Base-by-base conservation (phyloP, 345 rosid species). In the Firmiana major region DNA sequence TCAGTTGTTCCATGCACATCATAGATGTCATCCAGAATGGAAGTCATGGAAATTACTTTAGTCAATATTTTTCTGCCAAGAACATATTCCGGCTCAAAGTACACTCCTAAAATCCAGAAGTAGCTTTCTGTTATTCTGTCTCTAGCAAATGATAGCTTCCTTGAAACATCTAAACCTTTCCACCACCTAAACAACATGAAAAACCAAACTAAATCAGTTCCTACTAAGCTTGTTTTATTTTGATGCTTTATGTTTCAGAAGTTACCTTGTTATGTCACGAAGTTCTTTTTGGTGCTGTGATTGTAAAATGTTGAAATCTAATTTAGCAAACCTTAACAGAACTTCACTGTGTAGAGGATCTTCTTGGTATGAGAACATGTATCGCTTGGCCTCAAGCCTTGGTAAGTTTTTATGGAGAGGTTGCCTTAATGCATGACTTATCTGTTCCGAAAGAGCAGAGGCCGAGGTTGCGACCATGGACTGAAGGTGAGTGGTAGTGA, bases 41-140 rank as follows among this genome's bases (percentile, higher is more conserved):
- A 71, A 1, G 74, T 0, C 42, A 86, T 16, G 7, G 80, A 42
- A 0, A 81, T 65, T 0, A 76, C 7, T 81, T 82, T 86, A 40
- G 88, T 84, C 60, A 76, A 6, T 6, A 55, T 17, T 51, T 0
- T 72, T 75, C 90, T 81, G n/a, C 46, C 82, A 0, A 57, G 1
- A 6, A 62, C 15, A 48, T 51, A 81, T 9, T 84, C 68, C 9
- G 90, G 88, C 75, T 86, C 87, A 11, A 64, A 75, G 8, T 76
- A 75, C 4, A 59, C 80, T 19, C 80, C 87, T 21, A 77, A 9
- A 0, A 48, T 49, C 88, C 88, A 85, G 74, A 83, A 82, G 76
- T 86, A 88, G 40, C 79, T 21, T 49, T 89, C 90, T 1, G 83
- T 81, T 0, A 81, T 28, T 75, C 87, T 84, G 38, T 88, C 88